These are phyloP conservation scores for Beverwykella pulmonaria DNA, from an alignment of 495 filamentous ascomycete species.

Conservation along the genomic window DNA sequence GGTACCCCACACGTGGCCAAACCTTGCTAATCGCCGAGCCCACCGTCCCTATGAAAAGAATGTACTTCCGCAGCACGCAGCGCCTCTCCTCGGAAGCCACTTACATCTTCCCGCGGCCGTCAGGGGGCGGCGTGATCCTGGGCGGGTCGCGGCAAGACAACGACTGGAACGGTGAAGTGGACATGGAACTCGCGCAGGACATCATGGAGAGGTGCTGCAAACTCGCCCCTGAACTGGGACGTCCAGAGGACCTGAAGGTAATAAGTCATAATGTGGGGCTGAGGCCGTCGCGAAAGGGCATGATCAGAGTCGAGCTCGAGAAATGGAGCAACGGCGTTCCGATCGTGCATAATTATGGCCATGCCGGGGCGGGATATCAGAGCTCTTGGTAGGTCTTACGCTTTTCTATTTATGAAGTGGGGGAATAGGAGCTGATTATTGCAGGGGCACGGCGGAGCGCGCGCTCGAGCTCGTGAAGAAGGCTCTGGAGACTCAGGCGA, in stretches of 20 bases:
- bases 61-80: conserved; percentile 44
- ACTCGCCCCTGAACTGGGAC: conserved; percentile 30
- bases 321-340: conserved; percentile 16
- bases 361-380: conserved; percentile 36
- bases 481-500: conserved; percentile 11
- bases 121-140: conserved; percentile 36
- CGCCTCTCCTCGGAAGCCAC: conserved; percentile 39
- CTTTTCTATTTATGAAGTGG: not conserved
- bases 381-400: conserved; percentile 26
- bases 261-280: conserved; percentile 34
- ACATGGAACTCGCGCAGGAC: conserved; percentile 34
- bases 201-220: conserved; percentile 34
- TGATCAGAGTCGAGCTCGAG: conserved; percentile 29
- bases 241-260: conserved; percentile 30
- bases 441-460: conserved; percentile 25
- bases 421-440: not conserved
- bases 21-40: conserved; percentile 48
- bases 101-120: conserved; percentile 40
- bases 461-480: conserved; percentile 25
- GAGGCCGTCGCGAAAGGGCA: conserved; percentile 30
- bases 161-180: conserved; percentile 32
- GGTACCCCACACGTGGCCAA: conserved; percentile 49
- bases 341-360: conserved; percentile 35
- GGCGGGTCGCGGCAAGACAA: conserved; percentile 32
- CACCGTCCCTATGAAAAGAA: conserved; percentile 27